Conservation (phyloP, 257 asterid species). For the Capsicum chinense region DNA sequence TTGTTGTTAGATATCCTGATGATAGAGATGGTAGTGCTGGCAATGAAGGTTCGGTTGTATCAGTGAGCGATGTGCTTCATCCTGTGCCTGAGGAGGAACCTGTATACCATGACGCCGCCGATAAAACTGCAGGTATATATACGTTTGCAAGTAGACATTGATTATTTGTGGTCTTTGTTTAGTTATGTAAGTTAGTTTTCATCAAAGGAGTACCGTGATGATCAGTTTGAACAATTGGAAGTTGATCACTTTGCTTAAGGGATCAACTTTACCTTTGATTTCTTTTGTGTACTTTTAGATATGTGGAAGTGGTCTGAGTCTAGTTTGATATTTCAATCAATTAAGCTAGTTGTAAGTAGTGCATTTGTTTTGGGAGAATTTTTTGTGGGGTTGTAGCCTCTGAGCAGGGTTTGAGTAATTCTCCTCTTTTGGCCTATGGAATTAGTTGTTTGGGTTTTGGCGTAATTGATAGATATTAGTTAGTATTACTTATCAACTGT, state of each 20-base stretch:
- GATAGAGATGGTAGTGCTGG: conserved; percentile 49
- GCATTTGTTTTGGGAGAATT: background rate
- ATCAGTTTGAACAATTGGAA: conserved; percentile 1
- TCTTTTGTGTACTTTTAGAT: background rate
- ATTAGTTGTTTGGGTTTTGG: background rate
- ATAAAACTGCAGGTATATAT: conserved; percentile 53
- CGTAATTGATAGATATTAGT: background rate
- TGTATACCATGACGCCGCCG: conserved; percentile 59
- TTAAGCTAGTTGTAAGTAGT: background rate
- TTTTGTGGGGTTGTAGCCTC: background rate
- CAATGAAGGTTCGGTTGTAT: conserved; percentile 30
- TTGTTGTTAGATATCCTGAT: conserved; percentile 70
- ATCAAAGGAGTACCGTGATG: background rate
- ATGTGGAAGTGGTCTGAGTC: background rate
- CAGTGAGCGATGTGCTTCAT: conserved; percentile 45
- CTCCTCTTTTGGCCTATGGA: background rate
- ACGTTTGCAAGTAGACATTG: background rate
- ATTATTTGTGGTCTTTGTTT: background rate
- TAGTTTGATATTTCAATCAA: background rate
- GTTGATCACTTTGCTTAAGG: background rate
- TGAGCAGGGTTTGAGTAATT: background rate
- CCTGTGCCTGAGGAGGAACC: conserved; percentile 75
- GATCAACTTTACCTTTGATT: too few species aligned
- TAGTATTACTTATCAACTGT: background rate
- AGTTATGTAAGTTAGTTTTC: background rate